A percentile compares a stretch with the other conserved stretches of the same genome.
phyloP scores from a whole-genome alignment of 2,329 filamentous ascomycete species.

The Eutypella sp. region DNA sequence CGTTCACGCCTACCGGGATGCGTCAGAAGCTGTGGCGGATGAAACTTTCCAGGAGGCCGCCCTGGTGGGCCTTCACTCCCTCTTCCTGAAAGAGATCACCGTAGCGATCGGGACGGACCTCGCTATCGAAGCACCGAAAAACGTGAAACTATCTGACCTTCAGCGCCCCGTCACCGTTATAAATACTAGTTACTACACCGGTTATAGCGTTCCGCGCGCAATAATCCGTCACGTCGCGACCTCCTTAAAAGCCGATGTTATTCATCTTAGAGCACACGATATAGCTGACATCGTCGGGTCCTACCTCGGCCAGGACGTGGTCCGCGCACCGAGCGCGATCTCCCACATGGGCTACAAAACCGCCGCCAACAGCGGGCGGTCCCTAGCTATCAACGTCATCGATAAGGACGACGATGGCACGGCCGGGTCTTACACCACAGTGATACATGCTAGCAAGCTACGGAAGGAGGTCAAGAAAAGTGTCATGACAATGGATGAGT shows the following conservation, averaged over 20 bases:
- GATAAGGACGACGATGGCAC: conserved; percentile 10
- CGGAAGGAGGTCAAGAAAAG: conserved; percentile 21
- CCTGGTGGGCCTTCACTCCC: conserved; percentile 12
- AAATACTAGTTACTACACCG: conserved; percentile 19
- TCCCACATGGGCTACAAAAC: conserved; percentile 53
- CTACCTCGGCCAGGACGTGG: conserved; percentile 61
- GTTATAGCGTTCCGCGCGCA: conserved; percentile 15
- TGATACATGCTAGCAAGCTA: conserved; percentile 12
- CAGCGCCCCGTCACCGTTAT: conserved; percentile 24
- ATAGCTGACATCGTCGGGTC: conserved; percentile 64
- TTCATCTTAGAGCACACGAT: conserved; percentile 64
- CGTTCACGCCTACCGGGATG: background rate
- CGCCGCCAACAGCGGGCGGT: conserved; percentile 49
- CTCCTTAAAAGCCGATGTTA: conserved; percentile 58
- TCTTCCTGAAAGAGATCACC: conserved; percentile 17
- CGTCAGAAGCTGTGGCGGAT: background rate
- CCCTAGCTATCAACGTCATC: conserved; percentile 3
- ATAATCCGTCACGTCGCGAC: conserved; percentile 54
- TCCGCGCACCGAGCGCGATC: conserved; percentile 39
- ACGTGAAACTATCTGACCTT: conserved; percentile 16
- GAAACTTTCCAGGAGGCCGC: conserved; percentile 6
- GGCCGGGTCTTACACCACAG: conserved; percentile 9
- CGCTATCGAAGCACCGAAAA: conserved; percentile 17
- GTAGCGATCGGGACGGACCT: conserved; percentile 21
- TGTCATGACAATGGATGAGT: conserved; percentile 37